phyloP scores from a whole-genome alignment of 164 flowering plant species.

The Cinnamomum chago region DNA sequence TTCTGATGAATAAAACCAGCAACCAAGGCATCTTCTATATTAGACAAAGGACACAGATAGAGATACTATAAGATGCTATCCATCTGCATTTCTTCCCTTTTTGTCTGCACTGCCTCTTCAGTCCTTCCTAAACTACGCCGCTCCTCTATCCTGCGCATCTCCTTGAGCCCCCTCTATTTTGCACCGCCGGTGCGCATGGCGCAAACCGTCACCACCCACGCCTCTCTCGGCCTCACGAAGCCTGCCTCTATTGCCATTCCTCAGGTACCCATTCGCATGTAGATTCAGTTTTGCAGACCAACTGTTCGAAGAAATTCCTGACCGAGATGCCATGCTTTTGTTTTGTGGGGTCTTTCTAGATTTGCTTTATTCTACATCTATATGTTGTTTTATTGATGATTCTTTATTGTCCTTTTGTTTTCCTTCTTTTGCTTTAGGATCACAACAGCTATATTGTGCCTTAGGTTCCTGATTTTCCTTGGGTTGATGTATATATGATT shows the following conservation, averaged over 20 bases:
- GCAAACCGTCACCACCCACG: not conserved
- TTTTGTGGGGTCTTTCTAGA: not conserved
- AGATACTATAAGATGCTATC: too few relatives aligned
- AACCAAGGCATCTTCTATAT: too few relatives aligned
- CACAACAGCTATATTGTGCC: too few relatives aligned
- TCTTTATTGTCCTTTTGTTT: not conserved
- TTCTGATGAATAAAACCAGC: too few relatives aligned
- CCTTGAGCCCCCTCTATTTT: not conserved
- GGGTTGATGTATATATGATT: not conserved
- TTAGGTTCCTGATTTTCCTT: not conserved
- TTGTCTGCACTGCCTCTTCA: not conserved
- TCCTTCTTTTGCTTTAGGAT: not conserved
- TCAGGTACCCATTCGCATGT: not conserved
- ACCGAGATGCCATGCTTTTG: not conserved
- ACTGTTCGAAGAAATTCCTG: not conserved
- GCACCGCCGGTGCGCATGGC: slow-evolving; percentile 2
- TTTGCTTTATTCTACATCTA: not conserved
- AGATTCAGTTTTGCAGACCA: not conserved
- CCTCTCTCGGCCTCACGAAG: slow-evolving; percentile 4
- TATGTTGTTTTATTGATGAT: too few relatives aligned
- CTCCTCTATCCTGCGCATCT: not conserved
- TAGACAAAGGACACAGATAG: too few relatives aligned
- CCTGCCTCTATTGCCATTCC: not conserved
- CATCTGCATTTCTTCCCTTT: too few relatives aligned
- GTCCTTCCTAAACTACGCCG: not conserved